phyloP scores from a whole-genome alignment of 2,329 filamentous ascomycete genomes.

The Aspergillus hiratsukae region DNA sequence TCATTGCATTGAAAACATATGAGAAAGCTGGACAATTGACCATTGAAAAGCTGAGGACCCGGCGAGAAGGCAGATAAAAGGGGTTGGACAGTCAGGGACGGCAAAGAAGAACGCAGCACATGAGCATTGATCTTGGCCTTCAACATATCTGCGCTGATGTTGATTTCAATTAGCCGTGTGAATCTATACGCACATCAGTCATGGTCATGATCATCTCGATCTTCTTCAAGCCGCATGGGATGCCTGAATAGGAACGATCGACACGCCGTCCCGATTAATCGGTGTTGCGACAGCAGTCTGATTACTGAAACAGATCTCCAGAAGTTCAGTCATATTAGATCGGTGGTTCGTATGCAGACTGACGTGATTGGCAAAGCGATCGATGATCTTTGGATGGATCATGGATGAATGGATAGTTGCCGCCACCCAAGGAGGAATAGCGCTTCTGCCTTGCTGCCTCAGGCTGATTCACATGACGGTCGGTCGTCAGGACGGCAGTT shows the following conservation, averaged over 20 bases:
- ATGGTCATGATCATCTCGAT: no score
- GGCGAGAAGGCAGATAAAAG: no score
- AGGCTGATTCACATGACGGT: background rate
- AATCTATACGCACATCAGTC: no score
- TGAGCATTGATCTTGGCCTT: no score
- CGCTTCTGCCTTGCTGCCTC: background rate
- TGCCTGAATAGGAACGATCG: background rate
- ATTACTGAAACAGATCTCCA: background rate
- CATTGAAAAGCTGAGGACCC: background rate
- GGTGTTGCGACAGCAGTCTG: background rate
- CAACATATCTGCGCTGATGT: no score
- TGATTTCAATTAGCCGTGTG: no score
- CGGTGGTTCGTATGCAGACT: background rate
- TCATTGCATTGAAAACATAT: no score
- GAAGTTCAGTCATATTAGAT: background rate
- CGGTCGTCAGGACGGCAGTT: background rate
- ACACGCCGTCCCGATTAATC: background rate
- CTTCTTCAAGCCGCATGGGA: no score
- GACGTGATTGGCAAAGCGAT: background rate
- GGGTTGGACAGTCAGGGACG: no score
- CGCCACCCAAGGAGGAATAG: background rate
- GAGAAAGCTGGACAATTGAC: background rate
- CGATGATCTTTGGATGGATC: background rate
- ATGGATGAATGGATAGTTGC: constrained; percentile 2
- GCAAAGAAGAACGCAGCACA: no score